Conservation (phyloP, 1,284 basidiomycete species). For the Tilletia walkeri region DNA sequence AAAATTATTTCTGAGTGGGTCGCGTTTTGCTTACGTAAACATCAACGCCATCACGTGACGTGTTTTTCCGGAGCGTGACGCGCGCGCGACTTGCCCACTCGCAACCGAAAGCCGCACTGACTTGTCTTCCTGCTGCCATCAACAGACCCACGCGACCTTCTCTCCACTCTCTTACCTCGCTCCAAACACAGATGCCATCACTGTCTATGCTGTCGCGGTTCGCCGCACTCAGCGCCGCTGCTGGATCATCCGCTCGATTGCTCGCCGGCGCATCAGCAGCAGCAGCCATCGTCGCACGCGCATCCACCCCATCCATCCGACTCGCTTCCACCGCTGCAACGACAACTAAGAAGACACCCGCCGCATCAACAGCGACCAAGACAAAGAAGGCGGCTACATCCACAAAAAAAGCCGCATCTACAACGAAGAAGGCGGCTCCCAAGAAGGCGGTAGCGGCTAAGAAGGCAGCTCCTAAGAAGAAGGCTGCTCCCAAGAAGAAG, state of each 20-base stretch:
- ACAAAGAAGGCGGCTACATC: constrained; percentile 33
- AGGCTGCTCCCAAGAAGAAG: constrained; percentile 26
- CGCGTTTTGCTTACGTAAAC: too few relatives aligned
- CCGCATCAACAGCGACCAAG: background rate
- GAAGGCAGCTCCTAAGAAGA: constrained; percentile 17
- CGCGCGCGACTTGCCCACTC: background rate
- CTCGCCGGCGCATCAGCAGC: constrained; percentile 5
- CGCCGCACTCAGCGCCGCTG: constrained; percentile 8
- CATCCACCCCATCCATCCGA: background rate
- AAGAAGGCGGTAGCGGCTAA: constrained; percentile 24
- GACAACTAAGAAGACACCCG: background rate
- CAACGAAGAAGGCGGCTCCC: constrained; percentile 35
- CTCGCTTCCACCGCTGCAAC: constrained; percentile 10
- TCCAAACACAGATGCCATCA: background rate
- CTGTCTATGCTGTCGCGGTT: constrained; percentile 10
- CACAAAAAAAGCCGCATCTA: constrained; percentile 22
- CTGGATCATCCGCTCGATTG: background rate
- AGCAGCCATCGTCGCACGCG: background rate
- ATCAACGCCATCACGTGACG: too few relatives aligned
- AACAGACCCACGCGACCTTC: background rate
- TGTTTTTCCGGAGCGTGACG: too few relatives aligned
- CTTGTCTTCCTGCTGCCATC: background rate
- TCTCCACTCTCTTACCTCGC: background rate
- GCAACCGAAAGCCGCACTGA: background rate
- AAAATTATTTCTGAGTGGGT: too few relatives aligned